Base-by-base conservation (phyloP, 306 rosid species). In the Lathyrus sativus region DNA sequence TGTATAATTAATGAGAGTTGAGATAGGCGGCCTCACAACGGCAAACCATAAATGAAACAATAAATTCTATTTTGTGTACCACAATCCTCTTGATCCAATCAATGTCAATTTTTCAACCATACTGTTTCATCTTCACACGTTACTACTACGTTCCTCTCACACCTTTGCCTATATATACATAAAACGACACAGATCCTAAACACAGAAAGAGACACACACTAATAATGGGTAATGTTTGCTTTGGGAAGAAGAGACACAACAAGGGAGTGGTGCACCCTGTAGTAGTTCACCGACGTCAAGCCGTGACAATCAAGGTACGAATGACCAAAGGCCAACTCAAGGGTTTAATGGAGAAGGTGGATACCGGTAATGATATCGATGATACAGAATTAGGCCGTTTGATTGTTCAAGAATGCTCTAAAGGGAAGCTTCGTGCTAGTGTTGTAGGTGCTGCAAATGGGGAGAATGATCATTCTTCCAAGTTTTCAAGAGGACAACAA, bases 281-380 rank as follows among this genome's bases (percentile, higher is more conserved):
- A 22, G n/a, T 7, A 22, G 64, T 14, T 59, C 26, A 59, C 3
- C n/a, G 49, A 4, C 33, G 8, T 24, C 24, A 68, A 69, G 74
- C 74, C 39, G 83, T 71, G 70, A 82, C 73, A 37, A 35, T 79
- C 18, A 82, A 79, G 81, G 86, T 85, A 64, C 41, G 74, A 44
- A 74, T 82, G 85, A 82, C 54, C 0, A 37, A 5, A 2, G 31
- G 51, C 13, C 71, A 85, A 65, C 81, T 79, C 14, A 18, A 68
- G 51, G 83, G 82, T 71, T 35, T 85, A 48, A 58, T 63, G 44
- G 78, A 18, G 9, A 79, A 69, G 66, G 80, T 76, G 44, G 74
- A 76, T 33, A 39, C 24, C 17, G 74, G 58, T 54, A 29, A 71
- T 74, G 78, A 48, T 1, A 8, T 28, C 31, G 35, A 31, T 35